Percentiles rank a stretch among this genome's conserved stretches.
These are phyloP conservation scores for Juglanconis oblonga DNA, from an alignment of 2,329 filamentous ascomycete genomes.

Conservation along the genomic window DNA sequence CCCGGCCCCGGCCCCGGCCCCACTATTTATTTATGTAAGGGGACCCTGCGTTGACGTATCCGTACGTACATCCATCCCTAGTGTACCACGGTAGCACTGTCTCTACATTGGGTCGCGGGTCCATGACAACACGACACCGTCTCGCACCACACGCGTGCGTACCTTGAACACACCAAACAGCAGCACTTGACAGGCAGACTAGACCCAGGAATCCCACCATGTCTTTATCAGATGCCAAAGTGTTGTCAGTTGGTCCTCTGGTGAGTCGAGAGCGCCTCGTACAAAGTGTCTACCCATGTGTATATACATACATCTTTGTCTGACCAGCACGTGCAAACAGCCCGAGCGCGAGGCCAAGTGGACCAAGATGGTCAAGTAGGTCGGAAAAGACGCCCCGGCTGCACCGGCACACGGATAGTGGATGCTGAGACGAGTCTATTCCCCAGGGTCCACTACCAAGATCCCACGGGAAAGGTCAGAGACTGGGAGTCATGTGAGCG, in stretches of 20 bases:
- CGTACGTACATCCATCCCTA: too few species aligned
- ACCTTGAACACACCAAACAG: not conserved
- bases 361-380: slow-evolving; percentile 58
- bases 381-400: not conserved
- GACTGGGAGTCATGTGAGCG: slow-evolving; percentile 73
- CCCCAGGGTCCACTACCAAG: slow-evolving; percentile 59
- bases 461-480: slow-evolving; percentile 55
- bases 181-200: not conserved
- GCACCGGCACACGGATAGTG: not conserved
- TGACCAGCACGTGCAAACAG: slow-evolving; percentile 28
- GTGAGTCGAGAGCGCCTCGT: slow-evolving; percentile 28
- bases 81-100: too few species aligned
- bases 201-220: slow-evolving; percentile 25
- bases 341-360: slow-evolving; percentile 53
- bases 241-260: slow-evolving; percentile 42
- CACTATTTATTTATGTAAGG: too few species aligned
- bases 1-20: too few species aligned
- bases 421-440: not conserved
- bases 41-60: too few species aligned
- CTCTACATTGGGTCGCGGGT: too few species aligned
- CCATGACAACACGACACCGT: too few species aligned
- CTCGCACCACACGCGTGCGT: not conserved
- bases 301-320: not conserved
- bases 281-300: not conserved
- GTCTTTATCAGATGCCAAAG: slow-evolving; percentile 41